These are phyloP conservation scores for Pseudogymnoascus sp. DNA, from an alignment of 2,329 filamentous ascomycete genomes.

Conservation along the genomic window DNA sequence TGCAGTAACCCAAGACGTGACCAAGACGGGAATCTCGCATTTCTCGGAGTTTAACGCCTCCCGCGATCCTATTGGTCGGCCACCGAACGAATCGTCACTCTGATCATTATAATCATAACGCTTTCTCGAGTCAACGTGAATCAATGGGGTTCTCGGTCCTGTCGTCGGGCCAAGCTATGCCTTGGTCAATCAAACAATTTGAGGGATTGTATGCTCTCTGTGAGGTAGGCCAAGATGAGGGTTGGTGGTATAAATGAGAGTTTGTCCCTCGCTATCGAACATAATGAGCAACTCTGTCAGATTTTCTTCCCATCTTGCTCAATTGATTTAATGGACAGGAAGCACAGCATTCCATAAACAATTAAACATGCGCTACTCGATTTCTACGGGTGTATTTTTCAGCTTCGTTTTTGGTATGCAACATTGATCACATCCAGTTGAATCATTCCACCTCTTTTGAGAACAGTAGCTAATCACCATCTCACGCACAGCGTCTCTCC, in stretches of 20 bases:
- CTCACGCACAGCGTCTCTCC: not conserved
- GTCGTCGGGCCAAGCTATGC: not conserved
- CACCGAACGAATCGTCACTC: not conserved
- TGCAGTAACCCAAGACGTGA: not conserved
- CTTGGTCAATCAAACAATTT: not conserved
- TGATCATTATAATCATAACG: not conserved
- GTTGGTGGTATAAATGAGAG: not conserved
- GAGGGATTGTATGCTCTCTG: not conserved
- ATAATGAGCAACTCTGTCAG: not conserved
- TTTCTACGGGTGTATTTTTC: not conserved
- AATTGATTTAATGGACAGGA: not conserved
- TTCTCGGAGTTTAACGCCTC: not conserved
- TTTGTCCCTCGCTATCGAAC: not conserved
- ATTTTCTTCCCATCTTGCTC: not conserved
- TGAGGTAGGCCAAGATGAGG: not conserved
- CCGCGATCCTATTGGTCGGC: not conserved
- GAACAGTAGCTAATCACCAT: not conserved
- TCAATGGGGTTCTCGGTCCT: conserved; percentile 3
- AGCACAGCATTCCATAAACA: too few species aligned
- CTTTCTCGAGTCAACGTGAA: not conserved
- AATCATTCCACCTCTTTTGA: not conserved
- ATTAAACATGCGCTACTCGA: not conserved
- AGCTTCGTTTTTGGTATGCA: not conserved
- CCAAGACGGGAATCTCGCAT: conserved; percentile 4
- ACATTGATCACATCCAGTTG: not conserved